Evolutionary conservation across 1,284 basidiomycete species (phyloP).

Genomic region (Nidula niveotomentosa): DNA sequence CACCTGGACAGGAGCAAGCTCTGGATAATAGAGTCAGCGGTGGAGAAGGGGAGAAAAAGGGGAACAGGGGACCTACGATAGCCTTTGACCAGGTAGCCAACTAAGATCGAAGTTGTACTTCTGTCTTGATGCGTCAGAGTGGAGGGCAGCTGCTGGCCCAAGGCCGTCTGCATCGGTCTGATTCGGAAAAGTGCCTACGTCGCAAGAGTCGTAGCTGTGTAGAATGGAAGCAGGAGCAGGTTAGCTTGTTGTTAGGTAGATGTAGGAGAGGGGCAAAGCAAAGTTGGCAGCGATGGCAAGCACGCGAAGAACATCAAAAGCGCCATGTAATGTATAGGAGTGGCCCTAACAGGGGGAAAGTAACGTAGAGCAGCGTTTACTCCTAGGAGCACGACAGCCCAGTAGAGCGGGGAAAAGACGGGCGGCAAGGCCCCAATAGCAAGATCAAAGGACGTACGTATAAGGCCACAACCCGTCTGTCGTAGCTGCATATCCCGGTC

Average conservation of each 20-base stretch:
- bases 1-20: slow-evolving; percentile 40
- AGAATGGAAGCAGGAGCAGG: slow-evolving; percentile 8
- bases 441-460: slow-evolving; percentile 22
- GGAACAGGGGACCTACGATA: slow-evolving; percentile 49
- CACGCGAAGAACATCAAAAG: too few species aligned
- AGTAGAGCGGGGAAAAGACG: too few species aligned
- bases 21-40: too few species aligned
- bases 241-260: slow-evolving; percentile 16
- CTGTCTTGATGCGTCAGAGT: slow-evolving; percentile 40
- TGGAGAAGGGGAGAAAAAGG: slow-evolving; percentile 8
- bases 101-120: slow-evolving; percentile 53
- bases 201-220: slow-evolving; percentile 65
- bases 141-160: slow-evolving; percentile 53
- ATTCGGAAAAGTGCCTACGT: slow-evolving; percentile 79
- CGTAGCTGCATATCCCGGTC: slow-evolving; percentile 79
- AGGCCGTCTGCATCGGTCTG: slow-evolving; percentile 54
- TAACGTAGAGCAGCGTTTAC: not conserved
- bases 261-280: not conserved
- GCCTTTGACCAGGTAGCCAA: slow-evolving; percentile 67
- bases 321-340: not conserved
- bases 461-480: slow-evolving; percentile 84
- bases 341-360: not conserved
- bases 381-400: not conserved
- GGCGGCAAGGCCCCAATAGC: too few species aligned
- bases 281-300: too few species aligned